Percentiles rank a stretch among this genome's conserved stretches.
These are phyloP conservation scores for Syzygium aqueum DNA, from an alignment of 345 rosid species.

Conservation along the genomic window DNA sequence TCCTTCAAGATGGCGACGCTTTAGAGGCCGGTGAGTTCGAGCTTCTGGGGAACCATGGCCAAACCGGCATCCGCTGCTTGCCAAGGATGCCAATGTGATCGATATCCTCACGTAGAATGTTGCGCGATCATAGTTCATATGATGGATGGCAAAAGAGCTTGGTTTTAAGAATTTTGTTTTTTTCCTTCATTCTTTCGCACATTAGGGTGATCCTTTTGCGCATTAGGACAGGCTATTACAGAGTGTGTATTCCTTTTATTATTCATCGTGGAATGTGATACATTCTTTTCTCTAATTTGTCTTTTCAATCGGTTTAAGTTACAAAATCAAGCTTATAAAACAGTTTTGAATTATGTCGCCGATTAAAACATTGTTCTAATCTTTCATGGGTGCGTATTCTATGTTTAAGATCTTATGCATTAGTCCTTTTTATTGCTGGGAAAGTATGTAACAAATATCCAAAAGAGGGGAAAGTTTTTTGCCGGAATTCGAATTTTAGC, in stretches of 20 bases:
- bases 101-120: neutral
- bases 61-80: neutral
- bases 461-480: too few relatives aligned
- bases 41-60: neutral
- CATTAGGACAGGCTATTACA: neutral
- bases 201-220: neutral
- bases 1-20: neutral
- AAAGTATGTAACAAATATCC: too few relatives aligned
- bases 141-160: neutral
- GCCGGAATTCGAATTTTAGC: too few relatives aligned
- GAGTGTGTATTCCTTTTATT: neutral
- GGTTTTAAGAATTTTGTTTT: neutral
- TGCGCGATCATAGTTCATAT: neutral
- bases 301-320: neutral
- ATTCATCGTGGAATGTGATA: neutral
- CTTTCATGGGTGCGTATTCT: constrained; percentile 20
- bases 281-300: neutral
- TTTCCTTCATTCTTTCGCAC: neutral
- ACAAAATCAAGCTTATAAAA: constrained; percentile 9
- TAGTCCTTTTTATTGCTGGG: too few relatives aligned
- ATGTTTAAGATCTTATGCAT: too few relatives aligned
- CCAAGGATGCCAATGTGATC: neutral
- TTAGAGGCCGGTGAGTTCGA: neutral
- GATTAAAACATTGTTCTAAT: neutral
- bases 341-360: neutral